Evolutionary conservation across 805 yeast genomes (phyloP).

Genomic region (Zygosaccharomyces siamensis): DNA sequence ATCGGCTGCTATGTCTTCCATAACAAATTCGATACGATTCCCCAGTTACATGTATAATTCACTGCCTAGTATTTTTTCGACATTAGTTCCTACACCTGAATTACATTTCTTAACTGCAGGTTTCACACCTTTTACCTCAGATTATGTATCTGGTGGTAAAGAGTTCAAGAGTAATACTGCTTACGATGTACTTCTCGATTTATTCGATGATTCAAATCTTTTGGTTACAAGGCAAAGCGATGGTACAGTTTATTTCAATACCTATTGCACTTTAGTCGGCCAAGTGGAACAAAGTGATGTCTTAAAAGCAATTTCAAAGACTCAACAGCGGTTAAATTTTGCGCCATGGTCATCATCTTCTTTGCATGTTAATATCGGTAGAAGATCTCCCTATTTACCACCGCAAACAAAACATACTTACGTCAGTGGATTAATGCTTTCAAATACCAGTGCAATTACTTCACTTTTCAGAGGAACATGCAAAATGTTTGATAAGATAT

Average conservation of each 20-base stretch:
- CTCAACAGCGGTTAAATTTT: constrained; percentile 64
- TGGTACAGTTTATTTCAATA: constrained; percentile 56
- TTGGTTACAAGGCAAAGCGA: constrained; percentile 52
- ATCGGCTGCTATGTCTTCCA: constrained; percentile 74
- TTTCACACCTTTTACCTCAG: constrained; percentile 72
- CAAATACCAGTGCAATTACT: constrained; percentile 75
- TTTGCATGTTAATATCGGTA: constrained; percentile 71
- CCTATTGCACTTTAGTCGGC: constrained; percentile 66
- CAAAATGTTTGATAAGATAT: constrained; percentile 73
- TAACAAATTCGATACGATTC: constrained; percentile 83
- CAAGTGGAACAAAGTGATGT: constrained; percentile 62
- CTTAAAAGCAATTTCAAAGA: constrained; percentile 58
- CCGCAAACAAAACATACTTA: constrained; percentile 25
- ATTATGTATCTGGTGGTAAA: constrained; percentile 54
- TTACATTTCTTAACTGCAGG: constrained; percentile 70
- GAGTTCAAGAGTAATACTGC: constrained; percentile 63
- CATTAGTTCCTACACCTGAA: constrained; percentile 81
- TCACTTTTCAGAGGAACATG: constrained; percentile 62
- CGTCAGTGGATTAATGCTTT: constrained; percentile 75
- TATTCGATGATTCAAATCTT: constrained; percentile 70
- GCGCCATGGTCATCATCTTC: constrained; percentile 84
- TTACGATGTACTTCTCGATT: constrained; percentile 77
- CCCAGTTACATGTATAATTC: constrained; percentile 91
- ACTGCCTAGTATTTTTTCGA: constrained; percentile 71
- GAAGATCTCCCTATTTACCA: constrained; percentile 54